phyloP scores from a whole-genome alignment of 495 filamentous ascomycete genomes.

The Penicillium cataractarum region DNA sequence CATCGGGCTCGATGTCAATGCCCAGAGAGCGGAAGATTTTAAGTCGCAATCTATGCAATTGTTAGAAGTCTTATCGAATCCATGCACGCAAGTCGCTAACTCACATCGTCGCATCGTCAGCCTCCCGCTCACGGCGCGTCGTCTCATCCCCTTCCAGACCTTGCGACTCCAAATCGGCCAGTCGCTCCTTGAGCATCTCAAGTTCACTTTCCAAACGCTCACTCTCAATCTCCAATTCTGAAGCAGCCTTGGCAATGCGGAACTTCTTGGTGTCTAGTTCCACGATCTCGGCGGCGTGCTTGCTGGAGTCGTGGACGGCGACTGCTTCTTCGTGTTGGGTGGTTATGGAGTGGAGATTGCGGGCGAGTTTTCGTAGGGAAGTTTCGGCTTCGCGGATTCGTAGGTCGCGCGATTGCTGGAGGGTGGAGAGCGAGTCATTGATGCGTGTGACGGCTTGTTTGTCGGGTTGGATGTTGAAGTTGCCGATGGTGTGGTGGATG shows the following conservation, averaged over 20 bases:
- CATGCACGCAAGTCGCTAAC: constrained; percentile 15
- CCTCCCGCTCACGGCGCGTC: constrained; percentile 62
- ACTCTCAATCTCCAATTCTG: constrained; percentile 88
- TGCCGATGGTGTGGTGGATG: constrained; percentile 84
- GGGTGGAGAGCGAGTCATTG: constrained; percentile 74
- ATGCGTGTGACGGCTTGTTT: constrained; percentile 85
- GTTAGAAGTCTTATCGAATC: constrained; percentile 22
- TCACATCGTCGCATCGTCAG: constrained; percentile 59
- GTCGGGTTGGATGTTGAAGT: constrained; percentile 93
- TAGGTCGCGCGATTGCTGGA: constrained; percentile 76
- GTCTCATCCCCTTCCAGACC: constrained; percentile 65
- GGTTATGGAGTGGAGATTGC: constrained; percentile 67
- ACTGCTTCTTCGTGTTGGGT: constrained; percentile 73
- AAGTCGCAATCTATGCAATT: constrained; percentile 66
- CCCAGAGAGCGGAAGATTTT: constrained; percentile 91
- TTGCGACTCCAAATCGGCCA: constrained; percentile 84
- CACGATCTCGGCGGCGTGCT: constrained; percentile 79
- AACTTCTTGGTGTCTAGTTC: constrained; percentile 93
- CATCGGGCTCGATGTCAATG: constrained; percentile 84
- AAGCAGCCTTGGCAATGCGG: constrained; percentile 83
- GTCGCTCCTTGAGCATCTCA: constrained; percentile 69
- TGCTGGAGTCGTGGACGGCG: constrained; percentile 68
- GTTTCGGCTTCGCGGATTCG: constrained; percentile 72
- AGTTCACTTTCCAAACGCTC: constrained; percentile 84
- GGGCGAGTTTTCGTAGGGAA: constrained; percentile 72